These are phyloP conservation scores for Boletus semigastroideus DNA, from an alignment of 1,284 basidiomycete genomes.

Conservation along the genomic window DNA sequence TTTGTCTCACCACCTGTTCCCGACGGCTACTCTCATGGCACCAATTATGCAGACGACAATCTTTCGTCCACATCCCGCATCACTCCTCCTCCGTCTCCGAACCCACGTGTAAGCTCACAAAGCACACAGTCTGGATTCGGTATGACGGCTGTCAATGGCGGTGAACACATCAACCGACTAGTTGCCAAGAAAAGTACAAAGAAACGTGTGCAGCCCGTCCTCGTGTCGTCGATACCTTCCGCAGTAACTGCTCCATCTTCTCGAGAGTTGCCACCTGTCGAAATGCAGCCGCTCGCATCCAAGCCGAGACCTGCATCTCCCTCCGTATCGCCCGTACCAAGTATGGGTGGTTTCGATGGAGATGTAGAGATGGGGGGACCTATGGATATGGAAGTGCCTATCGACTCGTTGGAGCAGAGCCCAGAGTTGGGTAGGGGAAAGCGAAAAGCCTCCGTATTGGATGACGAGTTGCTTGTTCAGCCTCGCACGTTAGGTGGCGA, in stretches of 20 bases:
- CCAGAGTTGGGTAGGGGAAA: constrained; percentile 41
- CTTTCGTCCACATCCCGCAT: constrained; percentile 36
- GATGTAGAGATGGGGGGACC: constrained; percentile 31
- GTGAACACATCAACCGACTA: constrained; percentile 67
- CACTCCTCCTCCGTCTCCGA: constrained; percentile 49
- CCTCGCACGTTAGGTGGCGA: constrained; percentile 74
- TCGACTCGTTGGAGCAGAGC: constrained; percentile 31
- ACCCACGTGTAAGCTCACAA: constrained; percentile 31
- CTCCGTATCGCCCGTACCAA: constrained; percentile 28
- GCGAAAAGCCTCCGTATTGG: constrained; percentile 47
- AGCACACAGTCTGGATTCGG: constrained; percentile 41
- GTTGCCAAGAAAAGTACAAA: constrained; percentile 74
- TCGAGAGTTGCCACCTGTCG: constrained; percentile 13
- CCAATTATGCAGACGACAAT: constrained; percentile 29
- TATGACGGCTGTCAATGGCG: constrained; percentile 36
- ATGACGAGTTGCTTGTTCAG: constrained; percentile 48
- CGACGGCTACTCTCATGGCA: constrained; percentile 62
- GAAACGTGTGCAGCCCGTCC: constrained; percentile 60
- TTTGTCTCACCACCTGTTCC: constrained; percentile 66
- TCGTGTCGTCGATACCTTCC: constrained; percentile 40
- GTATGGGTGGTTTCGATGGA: constrained; percentile 33
- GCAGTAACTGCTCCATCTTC: constrained; percentile 29
- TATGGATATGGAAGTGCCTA: constrained; percentile 37
- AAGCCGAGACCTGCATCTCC: constrained; percentile 22
- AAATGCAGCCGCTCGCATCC: no score